phyloP scores from a whole-genome alignment of 2,329 filamentous ascomycete genomes.

The Aureobasidium leucospermi region DNA sequence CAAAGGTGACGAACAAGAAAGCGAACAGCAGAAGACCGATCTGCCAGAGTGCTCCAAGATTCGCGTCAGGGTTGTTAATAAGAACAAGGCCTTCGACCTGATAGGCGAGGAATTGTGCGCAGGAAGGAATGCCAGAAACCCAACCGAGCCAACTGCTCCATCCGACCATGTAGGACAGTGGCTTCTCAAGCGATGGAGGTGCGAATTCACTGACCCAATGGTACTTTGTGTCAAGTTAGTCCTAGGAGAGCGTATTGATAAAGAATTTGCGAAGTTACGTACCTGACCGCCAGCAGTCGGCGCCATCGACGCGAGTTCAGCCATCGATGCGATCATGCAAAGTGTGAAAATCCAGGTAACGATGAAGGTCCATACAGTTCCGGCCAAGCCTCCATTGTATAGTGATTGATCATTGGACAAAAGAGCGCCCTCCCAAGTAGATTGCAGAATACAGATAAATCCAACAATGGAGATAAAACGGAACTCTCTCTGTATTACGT shows the following conservation, averaged over 20 bases:
- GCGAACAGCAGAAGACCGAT: conserved; percentile 32
- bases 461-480: conserved; percentile 44
- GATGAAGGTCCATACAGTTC: conserved; percentile 14
- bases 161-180: conserved; percentile 40
- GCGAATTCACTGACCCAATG: conserved; percentile 31
- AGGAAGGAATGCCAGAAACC: conserved; percentile 23
- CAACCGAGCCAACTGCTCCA: conserved; percentile 36
- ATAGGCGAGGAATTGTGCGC: conserved; percentile 18
- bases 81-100: conserved; percentile 24
- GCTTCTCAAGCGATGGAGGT: conserved; percentile 33
- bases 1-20: conserved; percentile 25
- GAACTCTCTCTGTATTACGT: conserved; percentile 38
- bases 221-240: background rate
- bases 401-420: conserved; percentile 6
- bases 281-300: conserved; percentile 34
- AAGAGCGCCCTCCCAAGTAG: conserved; percentile 45
- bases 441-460: conserved; percentile 47
- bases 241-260: accelerated
- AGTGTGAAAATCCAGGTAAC: conserved; percentile 27
- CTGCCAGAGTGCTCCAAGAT: conserved; percentile 32
- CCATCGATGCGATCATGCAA: conserved; percentile 21
- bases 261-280: conserved; percentile 30
- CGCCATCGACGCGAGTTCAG: conserved; percentile 39
- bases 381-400: conserved; percentile 15
- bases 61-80: conserved; percentile 28